Base-by-base conservation (phyloP, 78 protist species). In the Planoprotostelium fungivorum region DNA sequence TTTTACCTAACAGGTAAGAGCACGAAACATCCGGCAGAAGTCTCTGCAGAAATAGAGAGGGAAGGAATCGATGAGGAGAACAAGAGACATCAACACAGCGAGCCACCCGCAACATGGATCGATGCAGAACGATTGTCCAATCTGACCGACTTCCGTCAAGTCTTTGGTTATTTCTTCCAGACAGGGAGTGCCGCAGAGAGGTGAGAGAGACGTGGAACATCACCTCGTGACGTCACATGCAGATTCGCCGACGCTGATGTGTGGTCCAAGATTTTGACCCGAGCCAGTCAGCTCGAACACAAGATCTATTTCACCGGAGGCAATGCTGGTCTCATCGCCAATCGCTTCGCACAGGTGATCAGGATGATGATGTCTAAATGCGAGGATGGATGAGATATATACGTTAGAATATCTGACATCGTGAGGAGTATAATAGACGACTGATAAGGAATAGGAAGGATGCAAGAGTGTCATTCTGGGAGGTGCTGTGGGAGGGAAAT, bases 321-420 rank as follows among this genome's bases (percentile, higher is more conserved):
- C 28, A 92, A 92, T 86, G 94, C 94, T 34, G 94, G 92, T 37
- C 89, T 92, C 36, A 92, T 92, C 38, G 94, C 94, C 0, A 88
- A 92, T 36, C 38, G 88, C 16, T 51, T 51, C 73, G 73, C 73
- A 51, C 31, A 51, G 73, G 73, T 51, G 16, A n/a, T n/a, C n/a
- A n/a, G n/a, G n/a, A n/a, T n/a, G n/a, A n/a, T n/a, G n/a, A n/a
- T n/a, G n/a, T n/a, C n/a, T n/a, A n/a, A n/a, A n/a, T n/a, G n/a
- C n/a, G n/a, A n/a, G n/a, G n/a, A n/a, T n/a, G n/a, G n/a, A n/a
- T n/a, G n/a, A n/a, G n/a, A n/a, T n/a, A n/a, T n/a, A n/a, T n/a
- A n/a, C n/a, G n/a, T n/a, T n/a, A n/a, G n/a, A n/a, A n/a, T n/a
- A n/a, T n/a, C n/a, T n/a, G n/a, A n/a, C n/a, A n/a, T n/a, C n/a